Evolutionary conservation across 1,139 yeast genomes (phyloP), one percentile per base, ranked within the genome.

Genomic region (Yamadazyma kanchanaburiensis): DNA sequence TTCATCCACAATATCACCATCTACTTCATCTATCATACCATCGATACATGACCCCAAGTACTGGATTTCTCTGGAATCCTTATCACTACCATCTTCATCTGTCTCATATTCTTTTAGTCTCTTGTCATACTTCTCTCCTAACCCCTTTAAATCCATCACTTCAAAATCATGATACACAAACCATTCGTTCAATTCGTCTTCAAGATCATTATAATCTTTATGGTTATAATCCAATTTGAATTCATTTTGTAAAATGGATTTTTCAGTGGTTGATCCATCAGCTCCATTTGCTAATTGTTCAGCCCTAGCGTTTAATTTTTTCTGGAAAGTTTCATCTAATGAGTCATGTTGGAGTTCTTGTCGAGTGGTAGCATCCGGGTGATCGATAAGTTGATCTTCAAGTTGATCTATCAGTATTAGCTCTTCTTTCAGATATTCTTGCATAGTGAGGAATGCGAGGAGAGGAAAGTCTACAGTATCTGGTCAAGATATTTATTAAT

Each of bases 181-280:
- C 94, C 94, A 82, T 29, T 79, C 81, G 24, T 67, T 62, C 13
- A 81, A 39, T 40, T 80, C 87, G 4, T 56, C 53, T 9, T 51
- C 50, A 16, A 80, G 54, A 0, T 50, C 45, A 5, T 60, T 62
- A 15, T 49, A 45, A 34, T 77, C 82, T 9, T 48, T 32, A 36
- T 69, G 60, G 2, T 60, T 51, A 55, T 74, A 81, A 2, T 67
- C 57, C n/a, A 83, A 46, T 32, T 57, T 60, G 13, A 57, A 53
- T 10, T 18, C 20, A 7, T 12, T 15, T 26, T 43, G 19, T 25
- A 43, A 46, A 10, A 14, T 30, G 18, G 19, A 38, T 3, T 18
- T 31, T 17, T 31, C 34, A 17, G 20, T 32, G 18, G 26, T 11
- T n/a, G 28, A 18, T 12, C 15, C 13, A 2, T 23, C 12, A 11